phyloP scores from a whole-genome alignment of 805 yeast genomes.

The Teunomyces pallodes region DNA sequence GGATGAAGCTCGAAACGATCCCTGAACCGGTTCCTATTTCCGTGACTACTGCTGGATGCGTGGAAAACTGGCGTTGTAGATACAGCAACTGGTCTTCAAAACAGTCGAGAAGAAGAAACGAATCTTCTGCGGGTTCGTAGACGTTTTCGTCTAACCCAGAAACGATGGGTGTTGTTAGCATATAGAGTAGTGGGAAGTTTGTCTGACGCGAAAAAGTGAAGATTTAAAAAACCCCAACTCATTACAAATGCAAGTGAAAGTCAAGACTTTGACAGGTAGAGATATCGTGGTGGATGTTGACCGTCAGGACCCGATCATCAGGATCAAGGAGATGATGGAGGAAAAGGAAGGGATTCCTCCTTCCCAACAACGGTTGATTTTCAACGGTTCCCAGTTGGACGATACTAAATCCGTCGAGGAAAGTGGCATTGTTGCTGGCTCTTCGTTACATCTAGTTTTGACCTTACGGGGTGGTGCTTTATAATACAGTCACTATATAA shows the following conservation, averaged over 20 bases:
- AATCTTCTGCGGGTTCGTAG: conserved; percentile 94
- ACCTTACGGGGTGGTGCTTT: conserved; percentile 83
- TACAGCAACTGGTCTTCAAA: conserved; percentile 58
- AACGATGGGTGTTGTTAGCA: conserved; percentile 80
- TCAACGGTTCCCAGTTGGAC: conserved; percentile 87
- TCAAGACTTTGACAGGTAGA: conserved; percentile 79
- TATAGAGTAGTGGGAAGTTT: conserved; percentile 21
- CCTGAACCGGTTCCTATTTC: conserved; percentile 96
- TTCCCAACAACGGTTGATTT: conserved; percentile 87
- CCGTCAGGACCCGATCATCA: conserved; percentile 61
- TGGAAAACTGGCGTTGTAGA: conserved; percentile 20
- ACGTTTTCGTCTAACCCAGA: conserved; percentile 62
- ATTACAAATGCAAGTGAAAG: conserved; percentile 60
- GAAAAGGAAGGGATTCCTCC: conserved; percentile 98
- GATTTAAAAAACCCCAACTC: not conserved
- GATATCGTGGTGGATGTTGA: conserved; percentile 78
- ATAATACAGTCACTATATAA: not conserved
- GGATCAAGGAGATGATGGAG: conserved; percentile 87
- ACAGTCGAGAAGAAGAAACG: conserved; percentile 78
- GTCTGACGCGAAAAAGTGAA: not conserved
- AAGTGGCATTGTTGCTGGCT: conserved; percentile 80
- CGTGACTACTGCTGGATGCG: conserved; percentile 51
- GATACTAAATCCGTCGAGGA: conserved; percentile 73
- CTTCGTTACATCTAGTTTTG: conserved; percentile 84
- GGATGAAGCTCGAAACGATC: conserved; percentile 75